Percentiles rank a stretch among this genome's conserved stretches.
Conservation (phyloP, 2,329 filamentous ascomycete species). For the Arthrobotrys pseudoclavata region DNA sequence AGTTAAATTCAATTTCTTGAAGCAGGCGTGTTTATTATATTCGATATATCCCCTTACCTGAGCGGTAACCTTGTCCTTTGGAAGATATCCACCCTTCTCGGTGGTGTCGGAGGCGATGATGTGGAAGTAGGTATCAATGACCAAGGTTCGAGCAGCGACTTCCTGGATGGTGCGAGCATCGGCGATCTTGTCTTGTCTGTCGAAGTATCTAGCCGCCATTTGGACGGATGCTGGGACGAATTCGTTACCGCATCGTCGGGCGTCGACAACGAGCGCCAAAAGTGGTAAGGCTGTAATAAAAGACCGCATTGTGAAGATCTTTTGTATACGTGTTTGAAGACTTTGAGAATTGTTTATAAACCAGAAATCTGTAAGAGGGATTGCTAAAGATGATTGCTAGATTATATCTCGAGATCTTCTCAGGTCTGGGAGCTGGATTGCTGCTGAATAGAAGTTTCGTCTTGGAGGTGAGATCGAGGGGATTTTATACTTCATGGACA, state of each 20-base stretch:
- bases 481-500: slow-evolving; percentile 48
- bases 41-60: no score
- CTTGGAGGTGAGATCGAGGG: slow-evolving; percentile 46
- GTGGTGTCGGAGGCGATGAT: slow-evolving; percentile 63
- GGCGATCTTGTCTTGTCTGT: slow-evolving; percentile 46
- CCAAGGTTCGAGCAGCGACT: slow-evolving; percentile 34
- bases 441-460: slow-evolving; percentile 35
- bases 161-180: slow-evolving; percentile 45
- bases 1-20: not conserved
- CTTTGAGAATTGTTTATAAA: not conserved
- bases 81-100: slow-evolving; percentile 63
- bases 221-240: slow-evolving; percentile 35
- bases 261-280: slow-evolving; percentile 44
- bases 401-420: slow-evolving; percentile 14
- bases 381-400: slow-evolving; percentile 13
- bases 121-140: slow-evolving; percentile 65
- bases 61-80: slow-evolving; percentile 60
- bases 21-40: no score
- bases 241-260: slow-evolving; percentile 54
- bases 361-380: not conserved
- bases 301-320: slow-evolving; percentile 45
- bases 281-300: slow-evolving; percentile 45
- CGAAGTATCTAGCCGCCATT: slow-evolving; percentile 42
- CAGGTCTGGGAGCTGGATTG: slow-evolving; percentile 34
- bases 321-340: not conserved